Base-by-base conservation (phyloP, 2,329 filamentous ascomycete species). In the Talaromyces rugulosus region DNA sequence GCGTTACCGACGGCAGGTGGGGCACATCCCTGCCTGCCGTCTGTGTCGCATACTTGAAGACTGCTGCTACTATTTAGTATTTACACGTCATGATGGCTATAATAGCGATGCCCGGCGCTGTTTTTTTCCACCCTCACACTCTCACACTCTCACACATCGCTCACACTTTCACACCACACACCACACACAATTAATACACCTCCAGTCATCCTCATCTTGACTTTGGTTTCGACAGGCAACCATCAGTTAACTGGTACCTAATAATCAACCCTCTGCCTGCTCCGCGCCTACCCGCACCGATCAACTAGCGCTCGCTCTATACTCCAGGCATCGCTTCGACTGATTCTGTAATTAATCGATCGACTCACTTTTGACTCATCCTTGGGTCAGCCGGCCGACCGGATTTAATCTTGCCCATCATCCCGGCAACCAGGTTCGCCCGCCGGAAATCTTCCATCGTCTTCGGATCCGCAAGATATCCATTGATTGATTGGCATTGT, bases 381-480 rank as follows among this genome's bases (percentile, higher is more conserved):
- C 44, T 54, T 3, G 2, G 54, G 16, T 34, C 30, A 52, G 23
- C 18, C 42, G 42, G 42, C 42, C 18, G 27, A 33, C 34, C 54
- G 54, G 54, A 56, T 56, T 56, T 56, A 34, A 56, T 34, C 33
- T 58, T 47, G 55, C n/a, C n/a, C 9, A 5, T 42, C 42, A 18
- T 47, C 50, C 50, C 50, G 30, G 28, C 50, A 53, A n/a, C 28
- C 50, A 53, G 50, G 50, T 53, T 31, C 28, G 50, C 50, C 18
- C 50, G 27, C 16, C 50, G 56, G 42, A 56, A 61, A 51, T 44
- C 62, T 63, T 63, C 62, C 59, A 63, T 44, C 18, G 18, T 61
- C 55, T 53, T 18, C 53, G 23, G 23, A 23, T 23, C 12, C 16
- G 7, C 16, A 18, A 31, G 53, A 56, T 54, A 36, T 62, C 34